Base-by-base conservation (phyloP, 768 basidiomycete species). In the Exsudoporus frostii region DNA sequence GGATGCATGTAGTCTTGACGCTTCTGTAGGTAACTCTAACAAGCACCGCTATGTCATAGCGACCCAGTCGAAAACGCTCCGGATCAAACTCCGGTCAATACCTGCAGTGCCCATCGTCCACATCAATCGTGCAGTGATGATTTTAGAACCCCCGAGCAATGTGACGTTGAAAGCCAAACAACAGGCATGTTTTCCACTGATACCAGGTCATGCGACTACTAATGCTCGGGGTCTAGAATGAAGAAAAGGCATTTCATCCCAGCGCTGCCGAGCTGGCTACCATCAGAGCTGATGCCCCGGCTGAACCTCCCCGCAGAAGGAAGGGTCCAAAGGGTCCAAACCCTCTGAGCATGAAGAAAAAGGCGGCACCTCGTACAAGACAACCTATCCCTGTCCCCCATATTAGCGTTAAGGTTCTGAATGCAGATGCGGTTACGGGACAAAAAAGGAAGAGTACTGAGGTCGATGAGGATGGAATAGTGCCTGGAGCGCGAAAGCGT, bases 31-130 rank as follows among this genome's bases (percentile, higher is more conserved):
- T 19, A 81, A 82, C 20, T 77, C 82, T 25, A 99, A 99, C 66
- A 91, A 91, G 68, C 92, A 97, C 70, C 85, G 94, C 39, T 98
- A 98, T 71, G 84, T 92, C 29, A 74, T 98, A 48, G 92, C 92
- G 24, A 84, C 91, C 0, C 92, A 96, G 67, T 90, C 86, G 0
- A 79, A 83, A 33, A 71, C 81, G 6, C 82, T 98, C 3, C 84
- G 95, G 4, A 71, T 72, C 25, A 74, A 76, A 51, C 76, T 98
- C 42, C 84, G 94, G 15, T 69, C 66, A 5, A 79, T 97, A 36
- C 88, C 94, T 10, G 95, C 84, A 2, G 85, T 92, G 0, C 97
- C 97, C 0, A 80, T 98, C 55, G 76, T 98, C 36, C 95, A 97
- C 68, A 79, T 97, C 55, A 95, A 92, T 63, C 88, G 90, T 30